phyloP scores from a whole-genome alignment of 75 land plant genomes.

The Pinus tabuliformis region DNA sequence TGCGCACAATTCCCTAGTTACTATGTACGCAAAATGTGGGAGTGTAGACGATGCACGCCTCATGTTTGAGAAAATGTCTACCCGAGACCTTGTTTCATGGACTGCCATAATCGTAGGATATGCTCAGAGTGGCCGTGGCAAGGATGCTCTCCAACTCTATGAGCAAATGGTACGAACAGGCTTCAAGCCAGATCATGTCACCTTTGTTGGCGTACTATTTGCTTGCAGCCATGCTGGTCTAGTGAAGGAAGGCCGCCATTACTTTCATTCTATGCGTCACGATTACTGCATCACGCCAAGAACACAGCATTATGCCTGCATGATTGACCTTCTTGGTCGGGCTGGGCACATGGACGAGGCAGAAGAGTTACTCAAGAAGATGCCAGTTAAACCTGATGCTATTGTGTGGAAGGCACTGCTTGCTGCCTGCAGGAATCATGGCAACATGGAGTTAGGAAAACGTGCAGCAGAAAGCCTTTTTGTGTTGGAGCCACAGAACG shows the following conservation, averaged over 20 bases:
- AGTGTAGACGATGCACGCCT: constrained; percentile 32
- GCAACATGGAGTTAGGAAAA: constrained; percentile 38
- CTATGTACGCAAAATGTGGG: constrained; percentile 60
- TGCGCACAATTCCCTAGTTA: constrained; percentile 41
- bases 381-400: constrained; percentile 41
- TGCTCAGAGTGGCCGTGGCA: constrained; percentile 41
- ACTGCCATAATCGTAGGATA: constrained; percentile 45
- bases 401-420: constrained; percentile 47
- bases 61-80: constrained; percentile 32
- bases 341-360: constrained; percentile 45
- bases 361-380: constrained; percentile 27
- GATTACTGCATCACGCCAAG: constrained; percentile 35
- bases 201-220: constrained; percentile 45
- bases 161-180: constrained; percentile 33
- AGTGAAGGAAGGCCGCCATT: constrained; percentile 22
- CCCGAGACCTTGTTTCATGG: constrained; percentile 51
- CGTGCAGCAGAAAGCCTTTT: constrained; percentile 33
- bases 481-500: constrained; percentile 35
- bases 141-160: constrained; percentile 27
- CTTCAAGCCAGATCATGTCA: constrained; percentile 34
- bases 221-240: constrained; percentile 65
- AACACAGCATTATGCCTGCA: constrained; percentile 48
- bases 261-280: constrained; percentile 34
- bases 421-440: constrained; percentile 49
- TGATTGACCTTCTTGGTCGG: constrained; percentile 48